Conservation (phyloP, 148 eudicot species). For the Rhododendron kiyosumense region DNA sequence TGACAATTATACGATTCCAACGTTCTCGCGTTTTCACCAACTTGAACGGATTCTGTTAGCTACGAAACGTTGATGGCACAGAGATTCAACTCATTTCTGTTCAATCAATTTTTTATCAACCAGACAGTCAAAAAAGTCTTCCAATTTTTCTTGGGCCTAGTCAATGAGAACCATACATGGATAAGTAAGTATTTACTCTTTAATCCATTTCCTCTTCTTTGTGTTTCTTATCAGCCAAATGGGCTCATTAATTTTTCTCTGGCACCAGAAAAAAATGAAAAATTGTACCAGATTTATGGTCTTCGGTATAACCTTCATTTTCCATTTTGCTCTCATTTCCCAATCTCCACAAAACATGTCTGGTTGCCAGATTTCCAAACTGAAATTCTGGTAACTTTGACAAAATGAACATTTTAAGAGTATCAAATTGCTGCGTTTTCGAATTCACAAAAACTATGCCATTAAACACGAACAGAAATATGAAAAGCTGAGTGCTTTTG, state of each 20-base stretch:
- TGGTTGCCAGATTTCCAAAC: neutral
- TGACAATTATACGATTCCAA: neutral
- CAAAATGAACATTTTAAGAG: neutral
- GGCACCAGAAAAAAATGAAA: neutral
- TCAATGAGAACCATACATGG: neutral
- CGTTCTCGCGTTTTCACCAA: neutral
- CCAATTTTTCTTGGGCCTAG: neutral
- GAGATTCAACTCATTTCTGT: neutral
- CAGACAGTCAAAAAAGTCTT: neutral
- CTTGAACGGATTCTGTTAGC: neutral
- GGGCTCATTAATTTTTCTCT: neutral
- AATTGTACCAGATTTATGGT: neutral
- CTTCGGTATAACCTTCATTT: neutral
- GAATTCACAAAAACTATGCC: neutral
- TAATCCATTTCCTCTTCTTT: neutral
- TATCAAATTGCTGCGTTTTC: neutral
- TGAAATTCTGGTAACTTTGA: neutral
- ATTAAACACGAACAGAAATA: neutral
- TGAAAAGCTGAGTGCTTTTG: neutral
- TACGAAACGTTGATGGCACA: neutral
- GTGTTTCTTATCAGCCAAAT: neutral
- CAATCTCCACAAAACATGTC: neutral
- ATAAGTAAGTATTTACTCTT: neutral
- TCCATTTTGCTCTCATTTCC: neutral
- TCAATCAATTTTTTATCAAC: neutral